Evolutionary conservation across 2,329 filamentous ascomycete genomes (phyloP), one percentile per base, ranked within the genome.

Genomic region (Graphilbum sp.): DNA sequence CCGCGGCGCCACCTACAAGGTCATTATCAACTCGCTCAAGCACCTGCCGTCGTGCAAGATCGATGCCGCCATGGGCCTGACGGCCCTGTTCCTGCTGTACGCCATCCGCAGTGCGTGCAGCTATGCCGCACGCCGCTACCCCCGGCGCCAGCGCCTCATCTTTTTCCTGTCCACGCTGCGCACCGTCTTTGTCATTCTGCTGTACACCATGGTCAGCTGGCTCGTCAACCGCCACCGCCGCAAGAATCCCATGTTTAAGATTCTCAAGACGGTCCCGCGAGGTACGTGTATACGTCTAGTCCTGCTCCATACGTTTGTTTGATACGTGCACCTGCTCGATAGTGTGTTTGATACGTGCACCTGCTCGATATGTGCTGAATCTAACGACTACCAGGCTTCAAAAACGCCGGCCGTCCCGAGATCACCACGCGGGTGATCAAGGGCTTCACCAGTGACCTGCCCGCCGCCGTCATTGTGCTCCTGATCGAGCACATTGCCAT

Each of bases 401-500:
- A 82, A 52, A 68, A 90, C 52, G 80, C 82, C n/a, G 75, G 68
- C 11, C 78, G 79, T 4, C 90, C 90, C 0, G 62, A 56, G 0
- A 58, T 96, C 44, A 73, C 82, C 46, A 57, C 54, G 0, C 55
- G 65, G 0, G 70, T 95, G 37, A 71, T 95, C 51, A 63, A 60
- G 1, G 61, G 73, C 1, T 85, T 94, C 51, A 66, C 70, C 1
- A 64, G 66, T 32, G 69, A 95, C 45, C 63, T 96, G 4, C 90
- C 90, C 0, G 82, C 81, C 4, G 78, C 82, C 0, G 77, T 95
- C 38, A 92, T 96, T 46, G 88, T 98, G 10, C 69, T 96, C 40
- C 67, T 98, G 23, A 93, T 96, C 43, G 90, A 98, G 60, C 90
- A 98, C 56, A 94, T 98, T 50, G 86, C 90, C 40, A 96, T 98